Conservation (phyloP, 495 filamentous ascomycete species). For the Pyronema omphalodes region DNA sequence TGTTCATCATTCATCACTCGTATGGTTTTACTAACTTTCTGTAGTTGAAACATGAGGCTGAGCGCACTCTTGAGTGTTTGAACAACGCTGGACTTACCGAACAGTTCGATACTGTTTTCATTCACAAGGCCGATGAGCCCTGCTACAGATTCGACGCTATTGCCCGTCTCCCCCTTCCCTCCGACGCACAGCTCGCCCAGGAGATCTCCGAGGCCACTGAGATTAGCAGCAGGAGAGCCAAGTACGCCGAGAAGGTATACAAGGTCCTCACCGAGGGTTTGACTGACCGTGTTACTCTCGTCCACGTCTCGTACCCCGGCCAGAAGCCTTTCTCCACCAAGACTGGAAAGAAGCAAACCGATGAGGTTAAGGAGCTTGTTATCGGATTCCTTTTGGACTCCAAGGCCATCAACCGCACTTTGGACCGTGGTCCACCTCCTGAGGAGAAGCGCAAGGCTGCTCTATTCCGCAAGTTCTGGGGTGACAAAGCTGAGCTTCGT, state of each 20-base stretch:
- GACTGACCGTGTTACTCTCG: conserved; percentile 49
- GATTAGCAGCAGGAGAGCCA: background rate
- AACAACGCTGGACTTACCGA: background rate
- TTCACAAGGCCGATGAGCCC: conserved; percentile 48
- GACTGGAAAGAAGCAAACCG: too few species aligned
- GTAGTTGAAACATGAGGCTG: conserved; percentile 44
- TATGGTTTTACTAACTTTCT: background rate
- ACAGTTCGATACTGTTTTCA: conserved; percentile 48
- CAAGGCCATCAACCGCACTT: conserved; percentile 45
- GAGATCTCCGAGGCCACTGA: background rate
- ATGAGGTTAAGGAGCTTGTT: conserved; percentile 26
- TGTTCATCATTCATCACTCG: background rate
- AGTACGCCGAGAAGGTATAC: conserved; percentile 32
- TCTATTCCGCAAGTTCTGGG: conserved; percentile 57
- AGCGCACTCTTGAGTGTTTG: background rate
- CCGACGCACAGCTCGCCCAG: background rate
- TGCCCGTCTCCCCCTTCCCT: conserved; percentile 24
- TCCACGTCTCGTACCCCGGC: conserved; percentile 35
- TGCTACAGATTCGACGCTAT: conserved; percentile 53
- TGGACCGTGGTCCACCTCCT: conserved; percentile 73
- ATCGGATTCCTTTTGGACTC: conserved; percentile 57
- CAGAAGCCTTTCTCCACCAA: conserved; percentile 25
- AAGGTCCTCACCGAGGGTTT: conserved; percentile 47
- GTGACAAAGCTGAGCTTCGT: conserved; percentile 51
- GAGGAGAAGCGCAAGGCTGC: conserved; percentile 55